Evolutionary conservation across 1,284 basidiomycete species (phyloP).

Genomic region (Ustanciosporium gigantosporum): DNA sequence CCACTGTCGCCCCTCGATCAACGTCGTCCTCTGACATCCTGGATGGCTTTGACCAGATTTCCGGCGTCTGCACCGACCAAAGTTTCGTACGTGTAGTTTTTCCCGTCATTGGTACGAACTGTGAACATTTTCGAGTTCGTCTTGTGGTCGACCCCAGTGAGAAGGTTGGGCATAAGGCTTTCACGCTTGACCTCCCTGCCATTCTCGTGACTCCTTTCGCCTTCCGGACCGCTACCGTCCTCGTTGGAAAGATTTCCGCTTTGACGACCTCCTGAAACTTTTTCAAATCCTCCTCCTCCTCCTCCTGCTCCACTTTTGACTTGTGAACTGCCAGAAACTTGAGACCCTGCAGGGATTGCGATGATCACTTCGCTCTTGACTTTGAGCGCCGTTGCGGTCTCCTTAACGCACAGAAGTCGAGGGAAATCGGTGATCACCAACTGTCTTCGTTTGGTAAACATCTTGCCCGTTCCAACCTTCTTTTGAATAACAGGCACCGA

Average conservation of each 20-base stretch:
- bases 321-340: background rate
- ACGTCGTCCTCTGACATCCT: no score
- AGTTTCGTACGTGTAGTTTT: slow-evolving; percentile 47
- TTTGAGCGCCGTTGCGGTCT: slow-evolving; percentile 59
- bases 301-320: slow-evolving; percentile 5
- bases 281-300: slow-evolving; percentile 7
- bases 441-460: slow-evolving; percentile 63
- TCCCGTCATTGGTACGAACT: slow-evolving; percentile 29
- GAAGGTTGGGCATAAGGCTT: slow-evolving; percentile 40
- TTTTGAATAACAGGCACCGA: slow-evolving; percentile 47
- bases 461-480: slow-evolving; percentile 48
- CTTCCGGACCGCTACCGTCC: background rate
- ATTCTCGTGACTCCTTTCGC: background rate
- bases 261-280: background rate
- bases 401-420: slow-evolving; percentile 65
- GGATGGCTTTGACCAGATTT: no score
- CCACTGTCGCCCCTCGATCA: no score
- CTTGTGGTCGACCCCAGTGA: slow-evolving; percentile 35
- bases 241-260: no score
- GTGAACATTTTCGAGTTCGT: slow-evolving; percentile 31
- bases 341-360: slow-evolving; percentile 20
- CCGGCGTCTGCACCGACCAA: slow-evolving; percentile 44
- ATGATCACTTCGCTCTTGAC: slow-evolving; percentile 64
- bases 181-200: no score
- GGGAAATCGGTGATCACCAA: slow-evolving; percentile 66